Percentiles rank a stretch among this genome's conserved stretches.
phyloP scores from a whole-genome alignment of 2,329 filamentous ascomycete species.

The Colletotrichum liriopes region DNA sequence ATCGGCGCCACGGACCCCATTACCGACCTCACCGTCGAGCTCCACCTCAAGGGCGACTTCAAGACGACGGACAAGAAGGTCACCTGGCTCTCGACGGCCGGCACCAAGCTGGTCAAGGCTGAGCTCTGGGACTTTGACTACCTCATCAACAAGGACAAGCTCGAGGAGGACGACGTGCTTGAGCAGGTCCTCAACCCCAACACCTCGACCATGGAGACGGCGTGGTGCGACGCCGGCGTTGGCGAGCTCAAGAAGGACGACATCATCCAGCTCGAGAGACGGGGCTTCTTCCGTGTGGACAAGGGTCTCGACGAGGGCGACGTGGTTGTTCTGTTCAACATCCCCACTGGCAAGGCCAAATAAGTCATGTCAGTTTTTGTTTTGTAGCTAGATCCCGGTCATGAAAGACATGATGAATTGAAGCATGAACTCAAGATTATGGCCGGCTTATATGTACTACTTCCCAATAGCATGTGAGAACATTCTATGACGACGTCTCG shows the following conservation, averaged over 20 bases:
- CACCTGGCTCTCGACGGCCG: slow-evolving; percentile 87
- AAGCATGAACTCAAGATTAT: slow-evolving; percentile 1
- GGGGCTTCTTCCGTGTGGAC: slow-evolving; percentile 93
- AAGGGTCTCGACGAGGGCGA: slow-evolving; percentile 67
- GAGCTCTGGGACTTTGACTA: slow-evolving; percentile 97
- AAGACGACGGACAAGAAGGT: slow-evolving; percentile 98
- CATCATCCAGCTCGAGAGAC: slow-evolving; percentile 95
- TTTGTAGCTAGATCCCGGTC: slow-evolving; percentile 23
- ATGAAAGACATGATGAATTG: slow-evolving; percentile 35
- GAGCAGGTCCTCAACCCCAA: slow-evolving; percentile 86
- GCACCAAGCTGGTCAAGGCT: slow-evolving; percentile 83
- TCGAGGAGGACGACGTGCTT: slow-evolving; percentile 88
- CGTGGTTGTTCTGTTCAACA: slow-evolving; percentile 70
- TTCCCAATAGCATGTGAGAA: too few relatives aligned
- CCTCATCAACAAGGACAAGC: slow-evolving; percentile 93
- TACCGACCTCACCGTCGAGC: slow-evolving; percentile 81
- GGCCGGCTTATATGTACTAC: too few relatives aligned
- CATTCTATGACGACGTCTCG: too few relatives aligned
- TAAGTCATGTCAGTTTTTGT: slow-evolving; percentile 45
- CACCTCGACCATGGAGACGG: slow-evolving; percentile 82
- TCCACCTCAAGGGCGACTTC: slow-evolving; percentile 94
- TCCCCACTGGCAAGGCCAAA: slow-evolving; percentile 70
- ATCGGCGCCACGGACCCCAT: slow-evolving; percentile 74
- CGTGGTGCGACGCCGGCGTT: slow-evolving; percentile 86
- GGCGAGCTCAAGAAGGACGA: slow-evolving; percentile 85